Conservation (phyloP, 305 asterid genomes). For the Solanum hybrid region DNA sequence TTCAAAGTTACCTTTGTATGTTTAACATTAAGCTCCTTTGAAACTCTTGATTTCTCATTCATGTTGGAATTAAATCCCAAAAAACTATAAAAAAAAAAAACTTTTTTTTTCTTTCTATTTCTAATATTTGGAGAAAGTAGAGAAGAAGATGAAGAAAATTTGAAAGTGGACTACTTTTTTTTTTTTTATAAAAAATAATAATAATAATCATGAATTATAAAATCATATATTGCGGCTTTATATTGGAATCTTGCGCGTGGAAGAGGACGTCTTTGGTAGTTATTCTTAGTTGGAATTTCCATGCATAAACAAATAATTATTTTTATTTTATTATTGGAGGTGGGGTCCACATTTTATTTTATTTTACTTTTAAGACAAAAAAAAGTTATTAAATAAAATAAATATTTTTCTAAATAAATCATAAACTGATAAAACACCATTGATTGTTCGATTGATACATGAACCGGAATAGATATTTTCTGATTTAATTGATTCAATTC, state of each 20-base stretch:
- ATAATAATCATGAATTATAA: not conserved
- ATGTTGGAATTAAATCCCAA: not conserved
- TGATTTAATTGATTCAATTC: not conserved
- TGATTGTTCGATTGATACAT: not conserved
- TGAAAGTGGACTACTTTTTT: not conserved
- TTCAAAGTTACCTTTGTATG: conserved; percentile 3
- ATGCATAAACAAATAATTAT: not conserved
- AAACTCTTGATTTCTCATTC: conserved; percentile 14
- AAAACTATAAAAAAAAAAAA: not conserved
- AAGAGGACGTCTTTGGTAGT: not conserved
- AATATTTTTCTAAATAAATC: not conserved
- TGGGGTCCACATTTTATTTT: not conserved
- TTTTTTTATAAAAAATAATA: not conserved
- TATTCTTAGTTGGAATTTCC: conserved; percentile 4
- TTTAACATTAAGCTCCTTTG: conserved; percentile 10
- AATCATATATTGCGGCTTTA: not conserved
- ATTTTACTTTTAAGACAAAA: not conserved
- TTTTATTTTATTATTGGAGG: not conserved
- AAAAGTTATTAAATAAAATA: not conserved
- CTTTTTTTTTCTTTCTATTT: not conserved
- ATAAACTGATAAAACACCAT: no score
- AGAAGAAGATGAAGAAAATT: not conserved
- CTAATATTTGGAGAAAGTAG: not conserved
- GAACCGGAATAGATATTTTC: not conserved
- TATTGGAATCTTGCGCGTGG: not conserved